Base-by-base conservation (phyloP, 2,329 filamentous ascomycete genomes). In the Incumbomyces delicatus region DNA sequence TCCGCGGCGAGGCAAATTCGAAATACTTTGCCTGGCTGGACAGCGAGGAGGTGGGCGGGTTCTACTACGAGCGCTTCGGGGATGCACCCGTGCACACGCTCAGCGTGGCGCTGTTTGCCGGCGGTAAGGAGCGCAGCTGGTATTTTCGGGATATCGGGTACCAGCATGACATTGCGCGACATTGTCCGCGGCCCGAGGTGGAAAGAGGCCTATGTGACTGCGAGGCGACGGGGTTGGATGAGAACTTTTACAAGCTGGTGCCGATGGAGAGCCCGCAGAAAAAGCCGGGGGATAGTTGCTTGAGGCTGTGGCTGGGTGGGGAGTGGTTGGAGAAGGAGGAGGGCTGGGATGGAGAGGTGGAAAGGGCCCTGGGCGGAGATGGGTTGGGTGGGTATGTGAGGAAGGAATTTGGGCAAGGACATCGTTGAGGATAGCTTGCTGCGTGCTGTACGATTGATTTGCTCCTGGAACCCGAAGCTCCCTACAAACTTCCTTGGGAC, bases 61-160 rank as follows among this genome's bases (percentile, higher is more conserved):
- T 75, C 53, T 71, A 70, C 53, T 70, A 72, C 47, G 65, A 69
- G 53, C 62, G 68, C 10, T 67, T 70, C 48, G 67, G 66, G 13
- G 71, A 74, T 47, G 68, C 73, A 13, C 69, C 72, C 11, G 65
- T 77, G 10, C 73, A 75, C 51, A 76, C 73, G n/a, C 61, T 77
- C 18, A 75, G 71, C 38, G 70, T 75, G 41, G 73, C 67, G 50
- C 69, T 78, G 62, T 74, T 78, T 48, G 58, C 75, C 4, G 70
- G 73, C 3, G 41, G 41, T 3, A 71, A 70, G 48, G 66, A 66
- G 47, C 68, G 69, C 49, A 65, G 76, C 33, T 73, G 73, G 68
- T 76, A 66, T 55, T 73, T 76, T 53, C 61, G 69, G 46, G 70
- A 70, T 51, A 66, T 71, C 39, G 66, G 67, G 7, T 70, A 69